Base-by-base conservation (phyloP, 495 filamentous ascomycete species). In the Penicillium ochrochloron region DNA sequence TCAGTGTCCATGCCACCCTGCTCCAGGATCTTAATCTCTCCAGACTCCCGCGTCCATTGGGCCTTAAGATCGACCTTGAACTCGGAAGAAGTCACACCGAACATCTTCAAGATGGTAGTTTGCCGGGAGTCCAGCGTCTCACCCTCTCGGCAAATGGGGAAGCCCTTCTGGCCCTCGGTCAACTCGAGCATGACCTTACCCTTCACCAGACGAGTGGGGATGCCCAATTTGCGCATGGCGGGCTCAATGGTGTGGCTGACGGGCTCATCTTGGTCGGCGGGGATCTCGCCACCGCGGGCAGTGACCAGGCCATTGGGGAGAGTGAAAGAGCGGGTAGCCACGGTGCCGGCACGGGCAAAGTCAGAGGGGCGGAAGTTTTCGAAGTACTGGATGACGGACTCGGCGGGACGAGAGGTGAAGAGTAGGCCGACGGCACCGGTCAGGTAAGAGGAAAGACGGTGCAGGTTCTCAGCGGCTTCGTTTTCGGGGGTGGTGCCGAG, bases 51-150 rank as follows among this genome's bases (percentile, higher is more conserved):
- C 5, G 70, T 75, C 82, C 82, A 86, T 62, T 74, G 81, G 66
- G 92, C 93, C 75, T 91, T 80, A 60, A 97, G 74, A 66, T 85
- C 77, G 25, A 99, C 86, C 66, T 81, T 85, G 79, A 99, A 99
- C 81, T 97, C 94, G 61, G 93, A 88, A 75, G 92, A 89, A 41
- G 88, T 88, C 27, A 96, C 84, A 58, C 92, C 91, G 80, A 99
- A 98, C 73, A 96, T 84, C 86, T 99, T 99, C 77, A 99, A 75
- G 71, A 99, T 76, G 56, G 91, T 88, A 65, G 94, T 97, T 83
- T 99, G 95, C 53, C 93, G 83, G 39, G 89, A 91, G 71, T 97
- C 92, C 41, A 99, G 75, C 59, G 87, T 83, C 68, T 97, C 85
- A 2, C 96, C 95, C 70, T 92, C 87, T 59, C 85, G 83, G 74